These are phyloP conservation scores for Phytophthora tentaculata DNA, from an alignment of 352 stramenopile species.

Conservation along the genomic window DNA sequence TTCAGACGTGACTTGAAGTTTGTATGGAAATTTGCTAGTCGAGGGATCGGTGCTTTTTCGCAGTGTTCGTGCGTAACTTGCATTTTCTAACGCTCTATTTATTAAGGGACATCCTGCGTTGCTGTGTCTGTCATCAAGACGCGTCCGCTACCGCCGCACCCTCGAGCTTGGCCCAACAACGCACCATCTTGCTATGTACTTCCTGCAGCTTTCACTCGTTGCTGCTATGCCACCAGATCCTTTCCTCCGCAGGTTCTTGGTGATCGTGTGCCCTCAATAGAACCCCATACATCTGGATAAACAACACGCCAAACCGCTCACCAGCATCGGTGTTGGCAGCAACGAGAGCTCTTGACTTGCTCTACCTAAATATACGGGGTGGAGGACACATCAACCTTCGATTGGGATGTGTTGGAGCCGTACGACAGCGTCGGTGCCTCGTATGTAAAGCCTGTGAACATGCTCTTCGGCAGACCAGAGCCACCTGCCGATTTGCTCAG, in stretches of 20 bases:
- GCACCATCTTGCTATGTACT: constrained; percentile 26
- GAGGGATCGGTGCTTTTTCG: not conserved
- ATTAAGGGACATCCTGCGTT: constrained; percentile 30
- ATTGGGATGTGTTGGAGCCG: constrained; percentile 88
- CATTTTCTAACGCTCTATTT: constrained; percentile 50
- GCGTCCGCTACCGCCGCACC: not conserved
- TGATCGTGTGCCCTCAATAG: constrained; percentile 13
- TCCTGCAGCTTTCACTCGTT: constrained; percentile 31
- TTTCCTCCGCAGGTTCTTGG: no score
- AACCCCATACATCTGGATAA: constrained; percentile 19
- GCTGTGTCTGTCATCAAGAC: constrained; percentile 14
- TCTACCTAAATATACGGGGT: constrained; percentile 88
- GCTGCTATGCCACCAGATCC: no score
- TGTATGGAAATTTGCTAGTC: constrained; percentile 10
- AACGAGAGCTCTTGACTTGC: constrained; percentile 19
- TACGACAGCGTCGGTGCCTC: constrained; percentile 84
- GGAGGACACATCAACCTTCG: constrained; percentile 83
- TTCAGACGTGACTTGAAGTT: constrained; percentile 22
- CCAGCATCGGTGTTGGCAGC: no score
- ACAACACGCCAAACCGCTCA: no score
- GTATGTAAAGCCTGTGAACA: constrained; percentile 91
- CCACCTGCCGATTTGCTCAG: constrained; percentile 72
- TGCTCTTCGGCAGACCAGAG: constrained; percentile 72
- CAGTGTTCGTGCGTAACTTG: constrained; percentile 30
- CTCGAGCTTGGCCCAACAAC: constrained; percentile 25